Percentiles rank a stretch among this genome's conserved stretches.
These are phyloP conservation scores for Leccinum sublutescens DNA, from an alignment of 768 basidiomycete genomes.

Conservation along the genomic window DNA sequence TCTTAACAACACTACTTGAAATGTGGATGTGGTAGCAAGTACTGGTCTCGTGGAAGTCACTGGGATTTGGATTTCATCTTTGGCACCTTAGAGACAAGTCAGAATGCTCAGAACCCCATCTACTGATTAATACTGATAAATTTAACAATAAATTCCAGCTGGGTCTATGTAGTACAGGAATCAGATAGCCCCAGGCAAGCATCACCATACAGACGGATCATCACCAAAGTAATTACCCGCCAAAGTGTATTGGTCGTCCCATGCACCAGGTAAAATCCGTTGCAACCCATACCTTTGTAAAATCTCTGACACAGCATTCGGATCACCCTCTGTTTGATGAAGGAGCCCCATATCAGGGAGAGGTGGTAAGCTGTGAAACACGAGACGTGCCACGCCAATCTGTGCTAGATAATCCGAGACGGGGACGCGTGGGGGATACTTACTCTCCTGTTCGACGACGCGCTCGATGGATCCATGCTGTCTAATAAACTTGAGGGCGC, in stretches of 20 bases:
- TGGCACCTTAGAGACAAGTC: too few relatives aligned
- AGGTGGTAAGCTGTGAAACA: constrained; percentile 68
- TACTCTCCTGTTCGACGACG: constrained; percentile 52
- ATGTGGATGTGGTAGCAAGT: too few relatives aligned
- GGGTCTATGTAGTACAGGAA: background rate
- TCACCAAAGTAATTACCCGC: constrained; percentile 68
- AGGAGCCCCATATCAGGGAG: constrained; percentile 44
- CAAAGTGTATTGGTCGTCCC: constrained; percentile 46
- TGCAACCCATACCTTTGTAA: constrained; percentile 53
- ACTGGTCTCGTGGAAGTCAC: too few relatives aligned
- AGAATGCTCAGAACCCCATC: too few relatives aligned
- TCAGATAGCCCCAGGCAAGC: background rate
- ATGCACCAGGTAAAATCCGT: constrained; percentile 37
- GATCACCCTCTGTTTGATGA: constrained; percentile 38
- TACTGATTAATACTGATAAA: background rate
- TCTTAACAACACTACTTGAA: too few relatives aligned
- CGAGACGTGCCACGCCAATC: constrained; percentile 56
- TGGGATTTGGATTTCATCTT: too few relatives aligned
- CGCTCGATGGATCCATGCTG: constrained; percentile 71
- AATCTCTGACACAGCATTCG: constrained; percentile 42
- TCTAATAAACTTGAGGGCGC: constrained; percentile 74
- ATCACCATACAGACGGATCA: constrained; percentile 42
- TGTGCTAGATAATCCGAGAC: constrained; percentile 58
- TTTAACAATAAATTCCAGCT: background rate
- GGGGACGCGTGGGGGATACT: constrained; percentile 50